Base-by-base conservation (phyloP, 257 asterid species). In the Linderniella brevidens region DNA sequence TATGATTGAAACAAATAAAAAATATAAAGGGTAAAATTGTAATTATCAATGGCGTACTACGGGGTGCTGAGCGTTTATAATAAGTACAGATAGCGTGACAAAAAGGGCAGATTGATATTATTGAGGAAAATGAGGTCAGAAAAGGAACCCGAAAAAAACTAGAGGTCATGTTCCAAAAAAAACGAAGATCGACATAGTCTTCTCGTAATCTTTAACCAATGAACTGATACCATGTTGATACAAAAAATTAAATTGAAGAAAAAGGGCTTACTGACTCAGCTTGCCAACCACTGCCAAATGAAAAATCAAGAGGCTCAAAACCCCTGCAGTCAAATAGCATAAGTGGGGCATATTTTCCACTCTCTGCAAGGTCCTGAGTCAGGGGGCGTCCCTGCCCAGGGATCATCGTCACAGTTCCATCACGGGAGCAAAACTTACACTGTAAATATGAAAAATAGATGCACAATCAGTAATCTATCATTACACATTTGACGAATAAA, bases 391-490 rank as follows among this genome's bases (percentile, higher is more conserved):
- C 96, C 36, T 58, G 73, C 50, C 96, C 93, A 15, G 76, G 42
- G 49, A 77, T 61, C 99, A 85, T 85, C 43, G 70, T 52, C 49
- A 90, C 58, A 49, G 73, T 90, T 42, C 94, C 99, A 11, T 86
- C 93, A 75, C 93, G 77, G 13, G 71, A 44, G 58, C 98, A 90
- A 64, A 90, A 81, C 77, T 90, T 85, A 46, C 98, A 90, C 98
- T 90, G 74, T 11, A 42, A 52, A 48, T 37, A 17, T 56, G 63
- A 48, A 39, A 47, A 58, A n/a, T n/a, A n/a, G n/a, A n/a, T n/a
- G n/a, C n/a, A n/a, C n/a, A 45, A 63, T n/a, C 7, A n/a, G 47
- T 42, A 17, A 17, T 13, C 5, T 42, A 6, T 13, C 12, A 17
- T 42, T 42, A 42, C 5, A 41, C 4, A 17, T 11, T n/a, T 11